A percentile compares a stretch with the other conserved stretches of the same genome.
Conservation (phyloP, 1,284 basidiomycete genomes). For the Megacollybia platyphylla region DNA sequence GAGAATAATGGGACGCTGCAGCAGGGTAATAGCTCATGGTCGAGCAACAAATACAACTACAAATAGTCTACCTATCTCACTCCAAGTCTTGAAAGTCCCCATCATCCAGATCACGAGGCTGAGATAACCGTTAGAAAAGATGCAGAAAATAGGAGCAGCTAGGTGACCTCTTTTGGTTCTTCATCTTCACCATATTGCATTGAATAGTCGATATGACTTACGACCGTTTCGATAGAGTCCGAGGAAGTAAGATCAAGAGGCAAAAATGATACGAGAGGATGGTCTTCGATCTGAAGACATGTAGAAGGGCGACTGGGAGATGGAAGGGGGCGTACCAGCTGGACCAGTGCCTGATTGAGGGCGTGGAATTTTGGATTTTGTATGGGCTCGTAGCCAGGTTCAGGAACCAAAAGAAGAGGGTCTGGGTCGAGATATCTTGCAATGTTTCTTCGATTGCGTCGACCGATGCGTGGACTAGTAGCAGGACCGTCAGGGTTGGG, state of each 20-base stretch:
- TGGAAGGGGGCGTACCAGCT: slow-evolving; percentile 51
- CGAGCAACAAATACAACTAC: neutral
- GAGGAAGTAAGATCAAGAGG: slow-evolving; percentile 87
- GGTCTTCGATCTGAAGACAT: slow-evolving; percentile 80
- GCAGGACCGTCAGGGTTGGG: slow-evolving; percentile 45
- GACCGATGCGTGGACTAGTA: slow-evolving; percentile 57
- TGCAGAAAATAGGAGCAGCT: neutral
- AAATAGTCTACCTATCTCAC: slow-evolving; percentile 2
- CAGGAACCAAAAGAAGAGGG: slow-evolving; percentile 73
- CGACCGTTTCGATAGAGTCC: slow-evolving; percentile 81
- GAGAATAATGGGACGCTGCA: slow-evolving; percentile 10
- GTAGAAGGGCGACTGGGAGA: slow-evolving; percentile 4
- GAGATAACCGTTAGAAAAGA: slow-evolving; percentile 5
- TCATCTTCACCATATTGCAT: slow-evolving; percentile 96
- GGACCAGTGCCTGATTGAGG: slow-evolving; percentile 90
- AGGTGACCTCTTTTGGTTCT: slow-evolving; percentile 74
- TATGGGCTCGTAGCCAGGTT: slow-evolving; percentile 46
- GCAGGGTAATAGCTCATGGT: slow-evolving; percentile 13
- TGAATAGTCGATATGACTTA: slow-evolving; percentile 94
- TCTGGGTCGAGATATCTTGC: slow-evolving; percentile 95
- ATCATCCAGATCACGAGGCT: slow-evolving; percentile 83
- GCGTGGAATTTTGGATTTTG: slow-evolving; percentile 86
- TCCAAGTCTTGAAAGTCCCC: slow-evolving; percentile 73
- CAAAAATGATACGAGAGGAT: slow-evolving; percentile 94
- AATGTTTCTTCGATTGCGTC: slow-evolving; percentile 62